Percentiles rank a stretch among this genome's conserved stretches.
Evolutionary conservation across 495 filamentous ascomycete genomes (phyloP).

Genomic region (Aspergillus nidulans): DNA sequence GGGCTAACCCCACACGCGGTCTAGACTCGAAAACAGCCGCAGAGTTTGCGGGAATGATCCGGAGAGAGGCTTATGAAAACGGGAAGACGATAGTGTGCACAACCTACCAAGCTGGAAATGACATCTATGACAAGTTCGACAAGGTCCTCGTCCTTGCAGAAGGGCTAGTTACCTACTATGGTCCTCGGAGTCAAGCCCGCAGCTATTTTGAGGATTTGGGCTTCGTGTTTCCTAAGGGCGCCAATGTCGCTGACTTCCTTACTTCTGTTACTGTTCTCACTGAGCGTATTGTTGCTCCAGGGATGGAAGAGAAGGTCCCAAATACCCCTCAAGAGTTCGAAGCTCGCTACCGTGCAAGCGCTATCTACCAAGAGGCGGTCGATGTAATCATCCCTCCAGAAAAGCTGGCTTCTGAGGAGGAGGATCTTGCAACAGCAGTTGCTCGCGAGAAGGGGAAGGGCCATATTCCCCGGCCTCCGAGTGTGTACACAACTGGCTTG

Average conservation of each 20-base stretch:
- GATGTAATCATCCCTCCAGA: constrained; percentile 56
- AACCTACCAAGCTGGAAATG: constrained; percentile 79
- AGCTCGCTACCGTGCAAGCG: constrained; percentile 61
- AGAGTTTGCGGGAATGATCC: constrained; percentile 69
- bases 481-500: constrained; percentile 53
- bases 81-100: constrained; percentile 66
- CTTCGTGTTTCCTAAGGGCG: constrained; percentile 63
- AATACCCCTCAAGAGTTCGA: constrained; percentile 76
- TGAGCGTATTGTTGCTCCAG: constrained; percentile 60
- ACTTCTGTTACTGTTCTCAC: constrained; percentile 70
- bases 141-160: constrained; percentile 76
- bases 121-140: constrained; percentile 72
- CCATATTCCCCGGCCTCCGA: constrained; percentile 34
- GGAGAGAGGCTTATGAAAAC: constrained; percentile 60
- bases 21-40: constrained; percentile 75
- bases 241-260: constrained; percentile 74
- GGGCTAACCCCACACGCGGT: constrained; percentile 79
- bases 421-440: constrained; percentile 38
- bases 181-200: constrained; percentile 54
- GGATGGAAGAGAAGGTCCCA: constrained; percentile 62
- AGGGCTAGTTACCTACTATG: constrained; percentile 76
- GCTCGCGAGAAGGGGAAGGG: constrained; percentile 51
- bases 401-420: constrained; percentile 38
- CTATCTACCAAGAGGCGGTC: constrained; percentile 58
- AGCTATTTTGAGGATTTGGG: constrained; percentile 69